These are phyloP conservation scores for Lepidium aucheri DNA, from an alignment of 345 rosid species.

Conservation along the genomic window DNA sequence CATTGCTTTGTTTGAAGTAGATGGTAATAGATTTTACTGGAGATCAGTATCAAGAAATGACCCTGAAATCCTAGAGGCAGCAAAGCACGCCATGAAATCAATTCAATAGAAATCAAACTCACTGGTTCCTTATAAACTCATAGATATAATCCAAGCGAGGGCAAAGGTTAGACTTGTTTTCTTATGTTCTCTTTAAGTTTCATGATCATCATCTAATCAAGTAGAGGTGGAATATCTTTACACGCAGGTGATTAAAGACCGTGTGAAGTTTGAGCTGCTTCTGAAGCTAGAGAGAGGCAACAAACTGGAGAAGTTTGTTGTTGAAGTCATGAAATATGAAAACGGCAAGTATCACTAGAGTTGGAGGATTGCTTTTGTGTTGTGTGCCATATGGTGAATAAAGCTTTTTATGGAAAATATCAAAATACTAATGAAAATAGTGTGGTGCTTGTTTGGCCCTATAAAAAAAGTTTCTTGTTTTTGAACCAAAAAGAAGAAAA, in stretches of 20 bases:
- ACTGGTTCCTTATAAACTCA: constrained; percentile 43
- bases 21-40: constrained; percentile 30
- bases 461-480: neutral
- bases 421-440: neutral
- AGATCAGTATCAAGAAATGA: constrained; percentile 34
- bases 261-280: constrained; percentile 38
- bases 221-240: neutral
- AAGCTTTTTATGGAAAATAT: neutral
- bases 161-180: constrained; percentile 32
- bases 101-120: constrained; percentile 58
- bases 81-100: constrained; percentile 51
- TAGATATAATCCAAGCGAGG: constrained; percentile 45
- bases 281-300: constrained; percentile 49
- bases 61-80: constrained; percentile 54
- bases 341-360: constrained; percentile 17
- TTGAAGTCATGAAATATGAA: constrained; percentile 41
- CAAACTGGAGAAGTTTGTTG: constrained; percentile 45
- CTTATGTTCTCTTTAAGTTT: neutral
- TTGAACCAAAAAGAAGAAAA: too few species aligned
- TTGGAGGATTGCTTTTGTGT: neutral
- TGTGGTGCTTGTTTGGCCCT: neutral
- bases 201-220: neutral
- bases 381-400: neutral
- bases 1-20: constrained; percentile 19
- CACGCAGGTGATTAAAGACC: constrained; percentile 37